These are phyloP conservation scores for Tetracladium marchalianum DNA, from an alignment of 495 filamentous ascomycete species.

Conservation along the genomic window DNA sequence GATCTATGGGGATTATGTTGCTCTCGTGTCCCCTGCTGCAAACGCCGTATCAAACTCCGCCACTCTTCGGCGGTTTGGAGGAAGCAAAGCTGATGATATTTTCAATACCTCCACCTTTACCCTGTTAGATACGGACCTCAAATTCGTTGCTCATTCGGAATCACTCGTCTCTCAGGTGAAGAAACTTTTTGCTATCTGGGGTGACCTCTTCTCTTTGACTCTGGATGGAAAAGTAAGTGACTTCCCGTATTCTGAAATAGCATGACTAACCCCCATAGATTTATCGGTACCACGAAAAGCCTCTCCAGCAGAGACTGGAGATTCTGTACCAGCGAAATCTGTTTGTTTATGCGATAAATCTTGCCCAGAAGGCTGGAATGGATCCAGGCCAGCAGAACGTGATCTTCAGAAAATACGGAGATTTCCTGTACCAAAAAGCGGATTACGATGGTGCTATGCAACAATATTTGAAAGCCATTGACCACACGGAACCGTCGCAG, in stretches of 20 bases:
- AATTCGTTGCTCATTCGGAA: conserved; percentile 86
- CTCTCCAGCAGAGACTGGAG: conserved; percentile 81
- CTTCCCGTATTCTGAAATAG: not conserved
- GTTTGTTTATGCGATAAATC: conserved; percentile 81
- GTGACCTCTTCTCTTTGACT: conserved; percentile 76
- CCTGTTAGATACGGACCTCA: conserved; percentile 78
- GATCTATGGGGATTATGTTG: conserved; percentile 78
- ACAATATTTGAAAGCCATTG: conserved; percentile 92
- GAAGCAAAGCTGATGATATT: conserved; percentile 56
- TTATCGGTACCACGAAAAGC: conserved; percentile 86
- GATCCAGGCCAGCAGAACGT: conserved; percentile 74
- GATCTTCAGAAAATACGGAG: conserved; percentile 89
- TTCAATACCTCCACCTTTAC: conserved; percentile 81
- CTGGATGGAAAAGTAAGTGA: conserved; percentile 74
- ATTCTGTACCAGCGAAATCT: conserved; percentile 91
- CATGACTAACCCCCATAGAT: conserved; percentile 39
- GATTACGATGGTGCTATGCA: conserved; percentile 98
- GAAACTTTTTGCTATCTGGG: conserved; percentile 78
- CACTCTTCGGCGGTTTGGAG: conserved; percentile 50
- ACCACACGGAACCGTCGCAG: conserved; percentile 88
- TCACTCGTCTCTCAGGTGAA: conserved; percentile 69
- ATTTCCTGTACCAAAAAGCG: conserved; percentile 88
- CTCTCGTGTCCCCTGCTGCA: conserved; percentile 74
- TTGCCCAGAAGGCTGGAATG: conserved; percentile 80
- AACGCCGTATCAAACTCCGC: conserved; percentile 34